Evolutionary conservation across 257 asterid species (phyloP).

Genomic region (Thymus quinquecostatus): DNA sequence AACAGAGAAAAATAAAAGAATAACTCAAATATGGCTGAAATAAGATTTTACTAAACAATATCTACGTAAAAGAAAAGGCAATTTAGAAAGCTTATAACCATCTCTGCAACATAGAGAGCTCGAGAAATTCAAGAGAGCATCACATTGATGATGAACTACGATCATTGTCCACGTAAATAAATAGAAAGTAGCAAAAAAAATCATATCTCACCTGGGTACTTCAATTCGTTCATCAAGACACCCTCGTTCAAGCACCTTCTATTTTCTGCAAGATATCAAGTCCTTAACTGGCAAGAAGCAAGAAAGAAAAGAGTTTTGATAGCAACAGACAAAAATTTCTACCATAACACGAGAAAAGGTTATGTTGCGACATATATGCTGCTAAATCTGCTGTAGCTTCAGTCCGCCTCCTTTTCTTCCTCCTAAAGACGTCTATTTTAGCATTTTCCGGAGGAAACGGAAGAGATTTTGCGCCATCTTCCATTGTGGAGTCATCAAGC

Average conservation of each 20-base stretch:
- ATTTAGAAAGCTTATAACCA: not conserved
- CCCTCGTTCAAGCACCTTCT: constrained; percentile 43
- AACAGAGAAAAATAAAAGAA: not conserved
- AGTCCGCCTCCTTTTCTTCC: constrained; percentile 66
- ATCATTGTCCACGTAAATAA: constrained; percentile 10
- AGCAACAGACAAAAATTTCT: constrained; percentile 24
- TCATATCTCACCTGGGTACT: constrained; percentile 51
- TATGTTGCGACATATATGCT: constrained; percentile 70
- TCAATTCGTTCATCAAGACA: constrained; percentile 30
- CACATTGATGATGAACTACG: constrained; percentile 6
- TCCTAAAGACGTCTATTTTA: constrained; percentile 40
- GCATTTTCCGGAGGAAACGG: constrained; percentile 42
- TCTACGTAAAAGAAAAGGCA: not conserved
- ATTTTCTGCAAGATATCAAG: constrained; percentile 54
- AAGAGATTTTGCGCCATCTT: constrained; percentile 47
- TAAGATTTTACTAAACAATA: constrained; percentile 7
- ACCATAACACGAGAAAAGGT: constrained; percentile 76
- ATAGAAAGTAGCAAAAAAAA: not conserved
- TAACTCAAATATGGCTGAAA: not conserved
- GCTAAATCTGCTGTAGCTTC: constrained; percentile 54
- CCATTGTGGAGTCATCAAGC: constrained; percentile 33
- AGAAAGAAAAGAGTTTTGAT: constrained; percentile 16
- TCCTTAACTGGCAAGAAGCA: constrained; percentile 22
- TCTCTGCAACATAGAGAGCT: constrained; percentile 1
- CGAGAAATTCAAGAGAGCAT: not conserved